Conservation (phyloP, 768 basidiomycete species). For the Termitomyces sp. region DNA sequence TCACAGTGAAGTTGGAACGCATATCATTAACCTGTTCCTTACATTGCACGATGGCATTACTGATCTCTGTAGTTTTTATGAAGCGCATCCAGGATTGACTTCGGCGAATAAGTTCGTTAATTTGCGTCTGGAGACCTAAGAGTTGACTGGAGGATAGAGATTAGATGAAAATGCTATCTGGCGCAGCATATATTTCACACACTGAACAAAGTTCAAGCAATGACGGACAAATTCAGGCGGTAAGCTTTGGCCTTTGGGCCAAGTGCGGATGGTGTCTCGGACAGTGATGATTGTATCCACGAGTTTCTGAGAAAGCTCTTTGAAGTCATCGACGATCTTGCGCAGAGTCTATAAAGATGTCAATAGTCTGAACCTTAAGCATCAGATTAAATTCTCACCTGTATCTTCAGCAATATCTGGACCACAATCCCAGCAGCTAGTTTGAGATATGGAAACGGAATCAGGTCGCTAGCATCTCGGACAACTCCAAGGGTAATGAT, state of each 20-base stretch:
- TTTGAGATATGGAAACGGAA: neutral
- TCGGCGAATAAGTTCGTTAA: neutral
- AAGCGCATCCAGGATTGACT: neutral
- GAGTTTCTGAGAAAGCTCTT: neutral
- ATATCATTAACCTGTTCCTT: neutral
- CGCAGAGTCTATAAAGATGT: neutral
- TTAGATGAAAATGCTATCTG: too few relatives aligned
- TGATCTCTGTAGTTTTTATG: neutral
- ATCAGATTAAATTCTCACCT: neutral
- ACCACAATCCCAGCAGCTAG: neutral
- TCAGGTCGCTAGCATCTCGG: neutral
- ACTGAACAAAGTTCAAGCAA: slow-evolving; percentile 3
- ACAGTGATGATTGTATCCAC: neutral
- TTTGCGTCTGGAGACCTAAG: too few relatives aligned
- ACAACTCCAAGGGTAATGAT: neutral
- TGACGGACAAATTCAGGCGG: neutral
- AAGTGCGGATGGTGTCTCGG: too few relatives aligned
- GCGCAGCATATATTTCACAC: too few relatives aligned
- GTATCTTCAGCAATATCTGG: neutral
- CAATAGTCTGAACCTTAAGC: too few relatives aligned
- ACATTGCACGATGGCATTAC: neutral
- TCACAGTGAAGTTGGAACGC: neutral
- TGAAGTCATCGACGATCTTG: neutral
- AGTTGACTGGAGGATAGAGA: neutral
- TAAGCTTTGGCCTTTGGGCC: too few relatives aligned